phyloP scores from a whole-genome alignment of 2,329 filamentous ascomycete genomes.

The Scedosporium dehoogii region DNA sequence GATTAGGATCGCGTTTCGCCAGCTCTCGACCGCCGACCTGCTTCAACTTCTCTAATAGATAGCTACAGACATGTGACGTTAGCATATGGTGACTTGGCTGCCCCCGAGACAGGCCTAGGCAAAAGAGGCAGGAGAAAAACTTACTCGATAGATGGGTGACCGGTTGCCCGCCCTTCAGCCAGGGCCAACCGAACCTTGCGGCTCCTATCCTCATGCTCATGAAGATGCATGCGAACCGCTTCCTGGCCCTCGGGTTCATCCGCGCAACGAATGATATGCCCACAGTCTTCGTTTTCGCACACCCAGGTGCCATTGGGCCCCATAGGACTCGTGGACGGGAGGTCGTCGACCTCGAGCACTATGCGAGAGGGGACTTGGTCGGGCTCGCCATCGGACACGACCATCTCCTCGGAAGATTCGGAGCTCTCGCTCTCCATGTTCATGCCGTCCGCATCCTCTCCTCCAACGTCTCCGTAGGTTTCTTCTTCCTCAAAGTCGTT shows the following conservation, averaged over 20 bases:
- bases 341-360: conserved; percentile 9
- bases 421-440: conserved; percentile 2
- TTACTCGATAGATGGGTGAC: conserved; percentile 48
- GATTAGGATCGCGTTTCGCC: conserved; percentile 19
- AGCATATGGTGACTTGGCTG: background rate
- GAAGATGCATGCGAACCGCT: conserved; percentile 49
- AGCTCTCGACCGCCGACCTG: conserved; percentile 29
- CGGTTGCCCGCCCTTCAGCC: conserved; percentile 39
- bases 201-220: conserved; percentile 47
- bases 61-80: conserved; percentile 22
- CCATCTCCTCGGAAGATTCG: conserved; percentile 31
- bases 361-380: conserved; percentile 9
- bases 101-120: background rate
- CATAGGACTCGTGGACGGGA: conserved; percentile 37
- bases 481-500: conserved; percentile 14
- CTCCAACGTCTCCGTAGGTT: conserved; percentile 16
- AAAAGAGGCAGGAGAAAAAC: conserved; percentile 22
- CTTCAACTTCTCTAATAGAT: conserved; percentile 47
- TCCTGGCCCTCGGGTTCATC: conserved; percentile 43
- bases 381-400: conserved; percentile 26
- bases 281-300: conserved; percentile 56
- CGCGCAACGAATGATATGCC: conserved; percentile 53
- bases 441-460: background rate
- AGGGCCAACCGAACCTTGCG: conserved; percentile 42
- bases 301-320: conserved; percentile 56